phyloP scores from a whole-genome alignment of 2,329 filamentous ascomycete genomes.

The Helotiales sp. region DNA sequence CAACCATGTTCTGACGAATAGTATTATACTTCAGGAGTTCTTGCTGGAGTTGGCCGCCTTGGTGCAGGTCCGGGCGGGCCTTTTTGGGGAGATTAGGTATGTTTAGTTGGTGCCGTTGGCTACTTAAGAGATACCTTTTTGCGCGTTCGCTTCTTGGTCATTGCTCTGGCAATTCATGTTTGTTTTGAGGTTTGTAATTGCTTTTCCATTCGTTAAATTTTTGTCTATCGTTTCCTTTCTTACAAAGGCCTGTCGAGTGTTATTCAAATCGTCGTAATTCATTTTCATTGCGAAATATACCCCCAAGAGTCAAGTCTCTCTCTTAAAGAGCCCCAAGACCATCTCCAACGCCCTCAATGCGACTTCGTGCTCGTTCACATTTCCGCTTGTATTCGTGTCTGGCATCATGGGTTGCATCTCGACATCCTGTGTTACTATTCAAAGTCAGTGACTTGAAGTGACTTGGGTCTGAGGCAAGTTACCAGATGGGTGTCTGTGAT shows the following conservation, averaged over 20 bases:
- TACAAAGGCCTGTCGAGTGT: not conserved
- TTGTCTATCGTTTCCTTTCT: not conserved
- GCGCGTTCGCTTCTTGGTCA: not conserved
- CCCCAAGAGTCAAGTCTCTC: not conserved
- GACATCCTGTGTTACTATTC: not conserved
- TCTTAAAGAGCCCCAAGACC: not conserved
- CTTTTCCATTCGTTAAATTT: not conserved
- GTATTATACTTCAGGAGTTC: conserved; percentile 80
- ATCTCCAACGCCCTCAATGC: not conserved
- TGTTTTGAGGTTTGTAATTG: not conserved
- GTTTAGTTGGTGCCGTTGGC: conserved; percentile 34
- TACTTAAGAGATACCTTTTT: conserved; percentile 23
- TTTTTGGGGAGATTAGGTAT: conserved; percentile 79
- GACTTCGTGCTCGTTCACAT: not conserved
- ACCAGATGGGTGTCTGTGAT: not conserved
- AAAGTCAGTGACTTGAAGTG: not conserved
- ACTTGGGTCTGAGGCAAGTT: not conserved
- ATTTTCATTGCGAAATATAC: no score
- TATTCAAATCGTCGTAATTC: no score
- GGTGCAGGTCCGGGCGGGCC: conserved; percentile 73
- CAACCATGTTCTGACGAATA: conserved; percentile 80
- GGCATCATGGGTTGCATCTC: not conserved
- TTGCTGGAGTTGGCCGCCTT: conserved; percentile 76
- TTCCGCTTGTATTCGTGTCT: not conserved
- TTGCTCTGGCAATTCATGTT: not conserved